phyloP scores from a whole-genome alignment of 495 filamentous ascomycete species.

The Tuber calosporum region DNA sequence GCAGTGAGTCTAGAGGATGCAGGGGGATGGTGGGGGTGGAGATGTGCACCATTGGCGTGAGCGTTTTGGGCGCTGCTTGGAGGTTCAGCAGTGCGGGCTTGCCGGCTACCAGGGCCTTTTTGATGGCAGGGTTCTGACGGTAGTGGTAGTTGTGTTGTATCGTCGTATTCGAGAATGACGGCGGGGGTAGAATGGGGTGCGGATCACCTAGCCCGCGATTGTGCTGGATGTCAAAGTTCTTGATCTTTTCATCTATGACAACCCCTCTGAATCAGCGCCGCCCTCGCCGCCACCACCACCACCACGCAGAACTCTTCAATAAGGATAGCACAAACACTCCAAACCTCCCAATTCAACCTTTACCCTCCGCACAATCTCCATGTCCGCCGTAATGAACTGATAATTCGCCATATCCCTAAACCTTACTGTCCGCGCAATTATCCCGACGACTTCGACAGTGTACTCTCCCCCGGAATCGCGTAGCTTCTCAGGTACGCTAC shows the following conservation, averaged over 20 bases:
- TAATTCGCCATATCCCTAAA: constrained; percentile 54
- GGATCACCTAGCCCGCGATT: constrained; percentile 52
- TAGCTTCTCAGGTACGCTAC: constrained; percentile 56
- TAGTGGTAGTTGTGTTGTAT: constrained; percentile 46
- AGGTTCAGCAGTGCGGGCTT: constrained; percentile 51
- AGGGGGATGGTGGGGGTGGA: constrained; percentile 51
- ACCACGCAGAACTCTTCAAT: background rate
- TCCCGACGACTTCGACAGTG: constrained; percentile 61
- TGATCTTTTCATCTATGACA: constrained; percentile 57
- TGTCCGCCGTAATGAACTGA: constrained; percentile 34
- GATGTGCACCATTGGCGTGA: constrained; percentile 56
- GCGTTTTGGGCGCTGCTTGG: constrained; percentile 48
- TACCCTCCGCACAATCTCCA: background rate
- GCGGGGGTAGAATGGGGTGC: constrained; percentile 71
- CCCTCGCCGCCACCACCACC: background rate
- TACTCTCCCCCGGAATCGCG: constrained; percentile 65
- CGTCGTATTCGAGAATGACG: constrained; percentile 51
- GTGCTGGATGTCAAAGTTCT: constrained; percentile 64
- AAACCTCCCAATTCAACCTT: background rate
- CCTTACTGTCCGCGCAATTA: constrained; percentile 71
- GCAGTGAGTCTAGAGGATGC: constrained; percentile 32
- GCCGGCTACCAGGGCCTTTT: constrained; percentile 50
- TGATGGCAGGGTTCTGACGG: constrained; percentile 56
- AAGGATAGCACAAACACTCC: background rate
- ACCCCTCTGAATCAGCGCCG: background rate